A percentile compares a stretch with the other conserved stretches of the same genome.
Conservation (phyloP, 768 basidiomycete genomes). For the Suillus alpinus region DNA sequence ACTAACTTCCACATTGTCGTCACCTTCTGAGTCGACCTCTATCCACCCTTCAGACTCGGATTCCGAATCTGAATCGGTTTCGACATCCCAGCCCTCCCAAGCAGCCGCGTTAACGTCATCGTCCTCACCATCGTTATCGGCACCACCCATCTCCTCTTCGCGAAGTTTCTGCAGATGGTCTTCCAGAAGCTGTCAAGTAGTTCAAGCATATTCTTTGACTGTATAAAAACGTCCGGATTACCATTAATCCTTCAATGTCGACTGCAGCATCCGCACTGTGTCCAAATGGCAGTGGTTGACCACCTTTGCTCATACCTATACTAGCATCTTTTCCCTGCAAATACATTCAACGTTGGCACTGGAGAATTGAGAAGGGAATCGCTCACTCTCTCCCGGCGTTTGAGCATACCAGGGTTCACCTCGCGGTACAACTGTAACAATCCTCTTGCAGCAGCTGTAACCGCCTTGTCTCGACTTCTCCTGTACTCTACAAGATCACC, state of each 20-base stretch:
- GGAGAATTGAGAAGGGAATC: background rate
- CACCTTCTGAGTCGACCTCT: slow-evolving; percentile 68
- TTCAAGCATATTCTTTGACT: background rate
- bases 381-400: slow-evolving; percentile 78
- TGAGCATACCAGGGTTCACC: slow-evolving; percentile 91
- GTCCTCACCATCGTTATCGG: slow-evolving; percentile 56
- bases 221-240: slow-evolving; percentile 36
- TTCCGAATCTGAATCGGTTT: slow-evolving; percentile 60
- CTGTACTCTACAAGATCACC: slow-evolving; percentile 92
- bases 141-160: slow-evolving; percentile 54
- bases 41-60: slow-evolving; percentile 75
- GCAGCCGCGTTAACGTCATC: slow-evolving; percentile 62
- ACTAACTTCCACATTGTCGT: slow-evolving; percentile 68
- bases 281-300: slow-evolving; percentile 77
- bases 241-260: slow-evolving; percentile 87
- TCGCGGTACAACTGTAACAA: slow-evolving; percentile 91
- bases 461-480: slow-evolving; percentile 93
- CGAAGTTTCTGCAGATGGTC: slow-evolving; percentile 75
- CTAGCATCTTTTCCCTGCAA: slow-evolving; percentile 84
- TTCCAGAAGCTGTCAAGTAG: slow-evolving; percentile 67
- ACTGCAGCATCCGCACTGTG: slow-evolving; percentile 70
- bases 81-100: slow-evolving; percentile 90
- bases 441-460: slow-evolving; percentile 85
- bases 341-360: slow-evolving; percentile 1
- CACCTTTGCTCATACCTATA: slow-evolving; percentile 66